phyloP scores from a whole-genome alignment of 2,329 filamentous ascomycete genomes.

The Coleophoma cylindrospora region DNA sequence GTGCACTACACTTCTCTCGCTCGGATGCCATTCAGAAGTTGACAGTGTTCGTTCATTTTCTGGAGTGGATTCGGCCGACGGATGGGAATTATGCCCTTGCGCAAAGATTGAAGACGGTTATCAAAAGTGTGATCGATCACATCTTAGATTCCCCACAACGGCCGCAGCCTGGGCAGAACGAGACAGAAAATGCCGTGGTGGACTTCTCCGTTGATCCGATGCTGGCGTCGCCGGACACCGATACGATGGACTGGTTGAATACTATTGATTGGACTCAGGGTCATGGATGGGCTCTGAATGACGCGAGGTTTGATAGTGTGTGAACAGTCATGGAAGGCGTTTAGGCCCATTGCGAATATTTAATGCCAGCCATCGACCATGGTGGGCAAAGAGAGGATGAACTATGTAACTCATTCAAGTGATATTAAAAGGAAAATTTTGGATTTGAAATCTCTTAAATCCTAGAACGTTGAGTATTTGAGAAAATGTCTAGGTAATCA shows the following conservation, averaged over 20 bases:
- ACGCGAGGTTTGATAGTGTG: not conserved
- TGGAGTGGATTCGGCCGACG: slow-evolving; percentile 24
- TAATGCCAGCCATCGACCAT: too few species aligned
- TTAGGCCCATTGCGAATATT: too few species aligned
- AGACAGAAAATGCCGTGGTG: not conserved
- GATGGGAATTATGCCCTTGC: slow-evolving; percentile 23
- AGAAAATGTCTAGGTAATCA: too few species aligned
- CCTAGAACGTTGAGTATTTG: too few species aligned
- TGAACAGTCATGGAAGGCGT: too few species aligned
- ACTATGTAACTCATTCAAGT: too few species aligned
- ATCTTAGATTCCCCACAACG: slow-evolving; percentile 12
- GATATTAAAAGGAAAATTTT: too few species aligned
- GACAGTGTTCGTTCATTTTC: slow-evolving; percentile 22
- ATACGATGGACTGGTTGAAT: slow-evolving; percentile 21
- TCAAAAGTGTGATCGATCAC: slow-evolving; percentile 18
- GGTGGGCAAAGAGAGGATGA: too few species aligned
- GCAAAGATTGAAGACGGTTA: slow-evolving; percentile 14
- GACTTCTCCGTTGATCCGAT: slow-evolving; percentile 12
- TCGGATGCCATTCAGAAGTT: slow-evolving; percentile 22
- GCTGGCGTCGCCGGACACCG: slow-evolving; percentile 6
- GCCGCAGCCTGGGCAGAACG: not conserved
- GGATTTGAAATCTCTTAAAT: too few species aligned
- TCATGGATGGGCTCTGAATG: slow-evolving; percentile 18
- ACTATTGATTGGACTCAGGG: slow-evolving; percentile 25
- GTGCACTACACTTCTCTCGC: slow-evolving; percentile 14